Evolutionary conservation across 352 stramenopile genomes (phyloP).

Genomic region (Phytophthora capsici): DNA sequence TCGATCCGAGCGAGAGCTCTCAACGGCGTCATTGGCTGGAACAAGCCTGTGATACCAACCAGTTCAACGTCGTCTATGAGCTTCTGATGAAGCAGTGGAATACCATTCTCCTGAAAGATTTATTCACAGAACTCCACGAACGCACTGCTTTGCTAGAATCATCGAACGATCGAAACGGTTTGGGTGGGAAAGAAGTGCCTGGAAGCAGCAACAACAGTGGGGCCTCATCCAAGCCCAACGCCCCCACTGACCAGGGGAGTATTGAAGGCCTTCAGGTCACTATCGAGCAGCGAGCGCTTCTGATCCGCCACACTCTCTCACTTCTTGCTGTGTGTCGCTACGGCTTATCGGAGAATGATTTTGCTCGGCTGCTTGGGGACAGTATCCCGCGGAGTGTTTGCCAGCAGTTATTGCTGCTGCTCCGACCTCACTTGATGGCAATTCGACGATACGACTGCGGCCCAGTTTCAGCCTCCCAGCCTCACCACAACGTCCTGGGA

Average conservation of each 20-base stretch:
- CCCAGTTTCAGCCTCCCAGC: slow-evolving; percentile 6
- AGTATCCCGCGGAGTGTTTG: slow-evolving; percentile 46
- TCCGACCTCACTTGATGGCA: slow-evolving; percentile 75
- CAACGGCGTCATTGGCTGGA: slow-evolving; percentile 56
- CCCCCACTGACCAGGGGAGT: slow-evolving; percentile 40
- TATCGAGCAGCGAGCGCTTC: slow-evolving; percentile 75
- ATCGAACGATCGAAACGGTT: slow-evolving; percentile 7
- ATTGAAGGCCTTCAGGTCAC: slow-evolving; percentile 54
- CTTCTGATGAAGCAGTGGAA: slow-evolving; percentile 84
- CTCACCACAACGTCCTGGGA: neutral
- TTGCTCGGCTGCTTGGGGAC: slow-evolving; percentile 65
- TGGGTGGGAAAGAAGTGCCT: neutral
- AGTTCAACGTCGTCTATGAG: slow-evolving; percentile 66
- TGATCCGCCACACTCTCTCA: slow-evolving; percentile 77
- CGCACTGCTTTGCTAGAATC: slow-evolving; percentile 27
- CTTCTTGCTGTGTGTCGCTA: slow-evolving; percentile 75
- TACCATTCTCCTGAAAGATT: slow-evolving; percentile 63
- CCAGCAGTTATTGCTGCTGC: slow-evolving; percentile 51
- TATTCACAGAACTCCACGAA: slow-evolving; percentile 46
- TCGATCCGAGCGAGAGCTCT: slow-evolving; percentile 35
- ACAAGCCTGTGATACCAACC: slow-evolving; percentile 36
- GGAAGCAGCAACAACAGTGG: slow-evolving; percentile 12
- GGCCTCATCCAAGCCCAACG: slow-evolving; percentile 5
- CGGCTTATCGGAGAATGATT: slow-evolving; percentile 68
- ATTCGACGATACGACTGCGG: slow-evolving; percentile 68